These are phyloP conservation scores for Ascochyta rabiei DNA, from an alignment of 2,329 filamentous ascomycete species.

Conservation along the genomic window DNA sequence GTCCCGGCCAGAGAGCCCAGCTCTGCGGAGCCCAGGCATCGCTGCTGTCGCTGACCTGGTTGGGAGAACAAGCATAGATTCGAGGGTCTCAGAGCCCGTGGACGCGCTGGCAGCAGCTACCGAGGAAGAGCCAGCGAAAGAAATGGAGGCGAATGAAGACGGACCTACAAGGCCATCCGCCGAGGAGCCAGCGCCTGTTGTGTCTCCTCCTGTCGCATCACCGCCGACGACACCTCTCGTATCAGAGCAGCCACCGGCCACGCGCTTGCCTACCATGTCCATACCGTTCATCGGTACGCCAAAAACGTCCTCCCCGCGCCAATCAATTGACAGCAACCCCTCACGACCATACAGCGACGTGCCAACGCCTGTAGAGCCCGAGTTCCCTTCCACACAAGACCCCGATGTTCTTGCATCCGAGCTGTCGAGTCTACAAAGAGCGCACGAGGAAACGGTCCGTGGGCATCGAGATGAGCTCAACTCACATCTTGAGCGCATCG, in stretches of 20 bases:
- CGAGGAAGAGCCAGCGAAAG: constrained; percentile 21
- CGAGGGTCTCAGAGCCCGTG: constrained; percentile 41
- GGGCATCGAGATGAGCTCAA: constrained; percentile 83
- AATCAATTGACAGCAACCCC: constrained; percentile 41
- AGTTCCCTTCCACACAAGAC: constrained; percentile 24
- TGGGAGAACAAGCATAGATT: constrained; percentile 55
- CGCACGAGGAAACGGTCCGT: constrained; percentile 58
- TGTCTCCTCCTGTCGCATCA: constrained; percentile 16
- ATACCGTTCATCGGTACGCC: constrained; percentile 43
- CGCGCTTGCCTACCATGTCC: constrained; percentile 35
- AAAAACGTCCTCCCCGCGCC: constrained; percentile 36
- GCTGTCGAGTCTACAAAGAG: constrained; percentile 56
- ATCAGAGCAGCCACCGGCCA: constrained; percentile 47
- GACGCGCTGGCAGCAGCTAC: constrained; percentile 19
- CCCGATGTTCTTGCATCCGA: constrained; percentile 50
- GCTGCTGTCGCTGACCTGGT: constrained; percentile 39
- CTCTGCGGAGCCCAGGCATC: constrained; percentile 39
- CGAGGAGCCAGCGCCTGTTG: constrained; percentile 27
- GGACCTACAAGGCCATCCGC: constrained; percentile 32
- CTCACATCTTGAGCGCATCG: constrained; percentile 84
- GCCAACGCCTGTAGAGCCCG: constrained; percentile 44
- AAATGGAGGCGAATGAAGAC: constrained; percentile 18
- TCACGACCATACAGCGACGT: constrained; percentile 41
- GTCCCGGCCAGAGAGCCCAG: constrained; percentile 62
- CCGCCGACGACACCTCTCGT: constrained; percentile 26